These are phyloP conservation scores for Alternaria sp. DNA, from an alignment of 2,329 filamentous ascomycete genomes.

Conservation along the genomic window DNA sequence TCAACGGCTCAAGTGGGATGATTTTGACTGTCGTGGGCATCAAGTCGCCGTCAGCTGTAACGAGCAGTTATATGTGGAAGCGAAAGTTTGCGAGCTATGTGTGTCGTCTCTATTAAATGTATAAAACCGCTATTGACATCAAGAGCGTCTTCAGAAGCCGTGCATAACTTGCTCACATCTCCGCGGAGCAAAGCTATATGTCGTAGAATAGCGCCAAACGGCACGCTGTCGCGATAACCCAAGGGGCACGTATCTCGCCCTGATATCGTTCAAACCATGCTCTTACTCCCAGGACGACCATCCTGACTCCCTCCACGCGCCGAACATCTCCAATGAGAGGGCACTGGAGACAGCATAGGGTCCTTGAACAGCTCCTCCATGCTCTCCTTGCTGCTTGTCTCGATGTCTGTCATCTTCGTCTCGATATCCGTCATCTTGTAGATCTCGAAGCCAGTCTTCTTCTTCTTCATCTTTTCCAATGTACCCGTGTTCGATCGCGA, in stretches of 20 bases:
- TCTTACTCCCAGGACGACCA: not conserved
- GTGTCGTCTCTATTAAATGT: not conserved
- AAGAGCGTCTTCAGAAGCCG: not conserved
- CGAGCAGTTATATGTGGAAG: no score
- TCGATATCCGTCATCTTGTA: slow-evolving; percentile 2
- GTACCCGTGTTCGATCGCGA: not conserved
- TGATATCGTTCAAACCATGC: not conserved
- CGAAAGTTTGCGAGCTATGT: not conserved
- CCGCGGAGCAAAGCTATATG: not conserved
- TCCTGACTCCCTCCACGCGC: not conserved
- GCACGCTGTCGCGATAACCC: not conserved
- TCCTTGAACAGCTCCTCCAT: not conserved
- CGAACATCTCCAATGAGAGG: not conserved
- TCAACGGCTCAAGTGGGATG: not conserved
- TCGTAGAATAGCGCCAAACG: not conserved
- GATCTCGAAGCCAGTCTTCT: not conserved
- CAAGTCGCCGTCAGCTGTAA: not conserved
- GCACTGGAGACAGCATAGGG: not conserved
- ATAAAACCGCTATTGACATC: not conserved
- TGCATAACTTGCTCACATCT: not conserved
- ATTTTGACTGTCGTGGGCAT: not conserved
- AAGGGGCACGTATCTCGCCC: not conserved
- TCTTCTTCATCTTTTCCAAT: not conserved
- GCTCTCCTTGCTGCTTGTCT: not conserved
- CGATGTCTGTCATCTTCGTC: not conserved